A percentile compares a stretch with the other conserved stretches of the same genome.
phyloP scores from a whole-genome alignment of 331 rosid species.

The Malus hybrid region DNA sequence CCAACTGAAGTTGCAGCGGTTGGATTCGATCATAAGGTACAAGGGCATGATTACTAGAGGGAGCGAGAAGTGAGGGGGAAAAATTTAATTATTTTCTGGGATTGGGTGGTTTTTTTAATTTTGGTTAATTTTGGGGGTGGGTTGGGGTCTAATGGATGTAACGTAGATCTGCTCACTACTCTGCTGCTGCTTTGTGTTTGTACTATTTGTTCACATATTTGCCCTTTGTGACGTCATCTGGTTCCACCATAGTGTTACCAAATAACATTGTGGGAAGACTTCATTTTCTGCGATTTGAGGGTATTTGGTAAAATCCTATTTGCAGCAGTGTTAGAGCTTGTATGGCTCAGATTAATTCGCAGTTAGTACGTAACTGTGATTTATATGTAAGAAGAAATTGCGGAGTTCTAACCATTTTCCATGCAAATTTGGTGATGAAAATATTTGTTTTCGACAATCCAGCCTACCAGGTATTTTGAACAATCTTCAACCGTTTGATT shows the following conservation, averaged over 20 bases:
- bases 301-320: neutral
- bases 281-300: neutral
- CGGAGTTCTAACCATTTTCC: neutral
- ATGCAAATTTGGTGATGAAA: neutral
- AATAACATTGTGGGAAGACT: neutral
- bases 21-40: conserved; percentile 60
- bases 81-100: neutral
- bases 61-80: conserved; percentile 10
- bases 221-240: neutral
- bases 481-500: neutral
- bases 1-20: conserved; percentile 81
- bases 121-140: conserved; percentile 14
- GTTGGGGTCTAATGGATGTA: neutral
- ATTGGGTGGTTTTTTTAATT: conserved; percentile 6
- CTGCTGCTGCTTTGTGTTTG: neutral
- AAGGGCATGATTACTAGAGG: conserved; percentile 50
- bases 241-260: neutral
- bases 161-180: conserved; percentile 3
- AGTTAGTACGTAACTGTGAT: too few relatives aligned
- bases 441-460: neutral
- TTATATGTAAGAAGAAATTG: too few relatives aligned
- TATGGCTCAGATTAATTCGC: neutral
- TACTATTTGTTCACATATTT: conserved; percentile 13
- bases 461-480: neutral
- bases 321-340: neutral